Conservation (phyloP, 179 eudicot genomes). For the Spergularia azorica region DNA sequence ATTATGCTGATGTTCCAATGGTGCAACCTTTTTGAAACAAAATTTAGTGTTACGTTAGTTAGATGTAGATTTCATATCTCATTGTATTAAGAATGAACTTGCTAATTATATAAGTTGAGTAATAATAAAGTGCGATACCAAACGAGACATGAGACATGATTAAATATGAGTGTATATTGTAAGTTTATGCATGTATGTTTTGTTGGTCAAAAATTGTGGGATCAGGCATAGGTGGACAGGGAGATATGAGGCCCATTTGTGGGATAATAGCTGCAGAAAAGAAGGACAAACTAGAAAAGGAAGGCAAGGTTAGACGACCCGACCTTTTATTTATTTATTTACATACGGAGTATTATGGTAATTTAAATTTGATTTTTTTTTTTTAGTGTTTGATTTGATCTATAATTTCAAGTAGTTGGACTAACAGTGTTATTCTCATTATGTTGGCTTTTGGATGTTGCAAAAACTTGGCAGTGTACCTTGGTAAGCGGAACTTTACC, state of each 20-base stretch:
- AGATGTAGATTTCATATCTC: too few species aligned
- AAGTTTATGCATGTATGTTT: not conserved
- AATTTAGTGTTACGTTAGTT: too few species aligned
- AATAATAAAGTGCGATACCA: too few species aligned
- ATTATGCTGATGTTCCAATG: not conserved
- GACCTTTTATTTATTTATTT: not conserved
- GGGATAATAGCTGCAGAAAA: conserved; percentile 84
- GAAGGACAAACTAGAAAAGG: conserved; percentile 89
- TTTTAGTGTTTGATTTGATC: not conserved
- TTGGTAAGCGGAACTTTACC: conserved; percentile 45
- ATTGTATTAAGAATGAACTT: too few species aligned
- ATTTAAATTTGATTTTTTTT: not conserved
- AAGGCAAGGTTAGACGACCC: conserved; percentile 61
- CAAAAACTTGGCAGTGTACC: conserved; percentile 49
- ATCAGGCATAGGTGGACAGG: conserved; percentile 86
- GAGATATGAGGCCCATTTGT: conserved; percentile 83
- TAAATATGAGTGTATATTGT: not conserved
- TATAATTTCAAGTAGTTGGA: not conserved
- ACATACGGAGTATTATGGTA: not conserved
- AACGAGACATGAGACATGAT: too few species aligned
- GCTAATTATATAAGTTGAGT: too few species aligned
- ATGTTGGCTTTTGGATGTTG: conserved; percentile 12
- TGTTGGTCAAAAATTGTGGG: not conserved
- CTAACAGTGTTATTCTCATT: conserved; percentile 15
- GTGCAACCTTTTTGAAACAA: not conserved